Evolutionary conservation across 164 flowering plant genomes (phyloP).

Genomic region (grape (Vitis vinifera)): ASM3070453v1 NC_081820.1:22701501-22702000

Average conservation of each 20-base stretch:
- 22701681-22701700: slow-evolving; percentile 54
- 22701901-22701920: slow-evolving; percentile 7
- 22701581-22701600: slow-evolving; percentile 92
- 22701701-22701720: not conserved
- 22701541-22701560: not conserved
- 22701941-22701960: not conserved
- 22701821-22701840: slow-evolving; percentile 97
- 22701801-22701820: slow-evolving; percentile 71
- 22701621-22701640: slow-evolving; percentile 91
- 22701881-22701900: slow-evolving; percentile 94
- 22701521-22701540: not conserved
- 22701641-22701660: slow-evolving; percentile 99
- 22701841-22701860: slow-evolving; percentile 99
- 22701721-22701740: not conserved
- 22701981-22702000: not conserved
- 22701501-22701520: not conserved
- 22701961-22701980: not conserved
- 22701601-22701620: slow-evolving; percentile 92
- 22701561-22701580: slow-evolving; percentile 53
- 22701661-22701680: slow-evolving; percentile 99
- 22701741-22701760: not conserved
- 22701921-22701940: not conserved
- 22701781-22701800: not conserved
- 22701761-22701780: not conserved
- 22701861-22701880: slow-evolving; percentile 98